Evolutionary conservation across 176 grass and related monocot genomes (phyloP), one percentile per base, ranked within the genome.

Genomic region (Aegilops longissima): DNA sequence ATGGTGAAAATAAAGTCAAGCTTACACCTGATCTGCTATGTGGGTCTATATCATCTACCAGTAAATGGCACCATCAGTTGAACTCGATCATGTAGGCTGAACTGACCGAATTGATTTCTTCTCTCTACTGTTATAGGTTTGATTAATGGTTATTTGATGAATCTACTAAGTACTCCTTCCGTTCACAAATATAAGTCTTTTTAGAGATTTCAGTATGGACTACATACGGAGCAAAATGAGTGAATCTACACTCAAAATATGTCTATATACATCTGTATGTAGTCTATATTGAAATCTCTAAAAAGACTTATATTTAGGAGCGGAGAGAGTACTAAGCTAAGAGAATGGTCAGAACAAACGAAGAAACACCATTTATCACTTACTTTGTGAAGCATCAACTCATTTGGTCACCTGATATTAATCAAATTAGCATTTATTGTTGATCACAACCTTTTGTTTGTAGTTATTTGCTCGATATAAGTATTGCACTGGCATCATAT

Each of bases 401-500:
- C 44, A 30, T 52, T 52, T 27, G 14, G 17, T 31, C 45, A 52
- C 45, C 45, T 76, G 13, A 31, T 76, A 52, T 8, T 3, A 5
- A 74, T 29, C 44, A 52, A 76, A 76, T 20, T 29, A 76, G 44
- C 25, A 14, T 84, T 34, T 42, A 4, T 52, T 72, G 17, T 49
- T 78, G 54, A 85, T 30, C 38, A 47, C 25, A 27, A 20, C 59
- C 62, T 81, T 91, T 45, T 72, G n/a, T 94, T 86, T 94, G 65
- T 83, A 96, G 97, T 66, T 90, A 47, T 96, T 96, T 94, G 83
- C 91, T 84, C 63, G 18, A 67, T 93, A 88, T 72, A 96, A 86
- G 34, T 91, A 93, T 80, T 94, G 86, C 69, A 72, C 87, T 76
- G 76, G 76, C 36, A 88, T 98, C 67, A 85, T 98, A 74, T 98